phyloP scores from a whole-genome alignment of 2,329 filamentous ascomycete genomes.

The Aspergillus ustus region DNA sequence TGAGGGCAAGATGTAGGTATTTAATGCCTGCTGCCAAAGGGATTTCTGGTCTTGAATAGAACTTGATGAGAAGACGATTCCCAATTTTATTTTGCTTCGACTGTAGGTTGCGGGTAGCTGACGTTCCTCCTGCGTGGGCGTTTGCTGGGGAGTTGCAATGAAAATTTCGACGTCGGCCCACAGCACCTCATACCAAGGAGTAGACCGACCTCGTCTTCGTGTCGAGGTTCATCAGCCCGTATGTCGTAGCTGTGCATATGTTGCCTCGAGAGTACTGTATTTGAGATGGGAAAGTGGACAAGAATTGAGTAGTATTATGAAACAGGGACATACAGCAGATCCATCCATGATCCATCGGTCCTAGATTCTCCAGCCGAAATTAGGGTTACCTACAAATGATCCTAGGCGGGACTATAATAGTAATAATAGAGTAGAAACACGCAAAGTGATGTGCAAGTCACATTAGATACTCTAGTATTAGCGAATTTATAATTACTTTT shows the following conservation, averaged over 20 bases:
- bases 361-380: neutral
- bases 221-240: neutral
- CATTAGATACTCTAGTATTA: conserved; percentile 12
- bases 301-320: neutral
- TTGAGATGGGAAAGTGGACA: neutral
- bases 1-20: neutral
- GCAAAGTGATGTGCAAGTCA: neutral
- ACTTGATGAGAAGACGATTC: neutral
- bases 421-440: neutral
- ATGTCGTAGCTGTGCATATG: neutral
- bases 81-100: neutral
- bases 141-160: neutral
- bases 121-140: neutral
- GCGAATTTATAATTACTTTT: conserved; percentile 12
- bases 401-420: neutral
- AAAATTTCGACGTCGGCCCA: neutral
- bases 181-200: neutral
- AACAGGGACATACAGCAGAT: neutral
- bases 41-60: neutral
- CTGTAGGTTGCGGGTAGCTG: neutral
- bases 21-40: too few relatives aligned
- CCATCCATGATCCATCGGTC: neutral
- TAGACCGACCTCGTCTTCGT: neutral
- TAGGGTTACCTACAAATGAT: neutral
- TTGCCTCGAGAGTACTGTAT: neutral